Evolutionary conservation across 2,329 filamentous ascomycete species (phyloP).

Genomic region (Apiospora rasikravindrae): DNA sequence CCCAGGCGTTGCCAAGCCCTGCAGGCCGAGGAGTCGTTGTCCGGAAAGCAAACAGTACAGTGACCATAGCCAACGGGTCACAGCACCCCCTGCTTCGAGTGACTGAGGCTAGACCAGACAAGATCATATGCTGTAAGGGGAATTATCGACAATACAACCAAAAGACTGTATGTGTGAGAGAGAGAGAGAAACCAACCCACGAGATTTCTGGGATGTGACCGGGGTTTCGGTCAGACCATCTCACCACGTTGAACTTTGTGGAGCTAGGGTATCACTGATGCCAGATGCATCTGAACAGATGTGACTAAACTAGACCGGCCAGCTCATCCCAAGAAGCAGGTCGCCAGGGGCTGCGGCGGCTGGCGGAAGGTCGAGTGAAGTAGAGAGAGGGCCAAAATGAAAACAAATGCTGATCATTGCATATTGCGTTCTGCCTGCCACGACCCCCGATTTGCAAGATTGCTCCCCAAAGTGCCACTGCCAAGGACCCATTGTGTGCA

Average conservation of each 20-base stretch:
- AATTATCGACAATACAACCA: background rate
- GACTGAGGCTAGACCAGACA: background rate
- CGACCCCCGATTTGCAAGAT: background rate
- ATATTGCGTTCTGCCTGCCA: conserved; percentile 11
- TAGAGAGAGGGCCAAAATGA: background rate
- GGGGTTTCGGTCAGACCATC: conserved; percentile 1
- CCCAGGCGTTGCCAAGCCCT: conserved; percentile 4
- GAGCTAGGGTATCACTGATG: background rate
- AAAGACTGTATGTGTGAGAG: too few relatives aligned
- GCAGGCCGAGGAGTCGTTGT: conserved; percentile 3
- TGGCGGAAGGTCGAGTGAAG: background rate
- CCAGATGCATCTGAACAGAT: conserved; percentile 6
- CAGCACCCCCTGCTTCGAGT: background rate
- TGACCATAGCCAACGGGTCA: conserved; percentile 13
- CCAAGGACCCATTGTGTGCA: background rate
- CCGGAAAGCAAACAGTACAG: conserved; percentile 9
- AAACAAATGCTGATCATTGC: conserved; percentile 4
- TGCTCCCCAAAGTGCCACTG: background rate
- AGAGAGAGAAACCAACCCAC: background rate
- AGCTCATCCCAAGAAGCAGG: background rate
- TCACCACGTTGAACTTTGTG: conserved; percentile 12
- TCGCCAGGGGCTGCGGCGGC: conserved; percentile 13
- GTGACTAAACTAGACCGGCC: background rate
- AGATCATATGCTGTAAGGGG: background rate
- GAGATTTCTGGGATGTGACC: conserved; percentile 15